Base-by-base conservation (phyloP, 768 basidiomycete species). In the Chalciporus piperatus region DNA sequence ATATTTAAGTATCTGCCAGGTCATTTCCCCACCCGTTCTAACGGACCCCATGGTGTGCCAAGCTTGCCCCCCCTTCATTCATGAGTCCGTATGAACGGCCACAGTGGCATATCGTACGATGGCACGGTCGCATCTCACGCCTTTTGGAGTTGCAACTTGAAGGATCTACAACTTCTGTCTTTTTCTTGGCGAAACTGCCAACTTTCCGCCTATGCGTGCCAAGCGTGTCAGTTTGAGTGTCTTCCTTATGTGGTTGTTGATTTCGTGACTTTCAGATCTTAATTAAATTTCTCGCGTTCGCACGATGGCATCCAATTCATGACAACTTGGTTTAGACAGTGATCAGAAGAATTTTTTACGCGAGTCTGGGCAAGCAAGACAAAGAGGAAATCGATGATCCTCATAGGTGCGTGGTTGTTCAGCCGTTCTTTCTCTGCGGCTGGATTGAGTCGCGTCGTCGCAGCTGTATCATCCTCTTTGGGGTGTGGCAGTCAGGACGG, bases 241-340 rank as follows among this genome's bases (percentile, higher is more conserved):
- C 23, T 14, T 7, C 23, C 58, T 48, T 56, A 51, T 16, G 30
- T 12, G 8, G 27, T 44, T 51, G 41, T 25, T 54, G 59, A 58
- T 45, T 48, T 45, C 22, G 5, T 27, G 7, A 37, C 6, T 37
- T 4, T 37, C 35, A 16, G 16, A 37, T 37, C 16, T n/a, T n/a
- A 35, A 35, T 35, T 16, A 37, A 37, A 37, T 37, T 14, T 37
- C 35, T 37, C n/a, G 14, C 7, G 33, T 35, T 35, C 33, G 14
- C 33, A 7, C 33, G 5, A 35, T 32, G n/a, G n/a, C n/a, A n/a
- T n/a, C 33, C 16, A 35, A 35, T 35, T 35, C 6, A 35, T 3
- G 33, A 37, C 35, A n/a, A 37, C 35, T n/a, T 37, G n/a, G 35
- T 37, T 16, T n/a, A 14, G 6, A n/a, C 35, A 37, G 4, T 6